Evolutionary conservation across 805 yeast species (phyloP).

Genomic region (Kuraishia cidri): DNA sequence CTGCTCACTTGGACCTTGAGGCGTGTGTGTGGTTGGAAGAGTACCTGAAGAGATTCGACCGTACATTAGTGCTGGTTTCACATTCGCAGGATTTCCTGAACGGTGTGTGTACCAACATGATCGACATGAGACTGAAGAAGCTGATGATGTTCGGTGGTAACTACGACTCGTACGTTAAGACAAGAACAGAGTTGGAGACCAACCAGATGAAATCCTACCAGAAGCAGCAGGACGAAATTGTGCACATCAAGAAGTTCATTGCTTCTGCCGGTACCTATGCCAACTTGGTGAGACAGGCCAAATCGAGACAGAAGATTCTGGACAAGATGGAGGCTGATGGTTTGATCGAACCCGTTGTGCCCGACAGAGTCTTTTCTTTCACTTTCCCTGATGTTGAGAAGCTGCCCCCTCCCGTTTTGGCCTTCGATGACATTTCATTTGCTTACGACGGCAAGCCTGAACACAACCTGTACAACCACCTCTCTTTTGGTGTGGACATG

Average conservation of each 20-base stretch:
- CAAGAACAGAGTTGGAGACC: slow-evolving; percentile 87
- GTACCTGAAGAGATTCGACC: slow-evolving; percentile 89
- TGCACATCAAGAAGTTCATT: slow-evolving; percentile 95
- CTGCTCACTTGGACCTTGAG: slow-evolving; percentile 98
- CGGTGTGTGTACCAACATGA: slow-evolving; percentile 97
- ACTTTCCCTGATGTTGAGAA: slow-evolving; percentile 92
- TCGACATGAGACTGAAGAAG: slow-evolving; percentile 87
- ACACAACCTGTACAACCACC: slow-evolving; percentile 80
- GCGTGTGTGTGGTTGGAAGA: slow-evolving; percentile 99
- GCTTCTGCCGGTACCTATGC: slow-evolving; percentile 99
- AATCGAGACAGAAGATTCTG: slow-evolving; percentile 97
- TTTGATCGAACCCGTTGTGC: slow-evolving; percentile 82
- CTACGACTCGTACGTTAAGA: slow-evolving; percentile 94
- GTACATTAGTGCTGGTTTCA: slow-evolving; percentile 87
- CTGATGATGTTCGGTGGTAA: slow-evolving; percentile 89
- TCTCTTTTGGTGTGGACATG: slow-evolving; percentile 98
- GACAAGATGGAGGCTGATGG: slow-evolving; percentile 99
- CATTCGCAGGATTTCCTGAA: slow-evolving; percentile 99
- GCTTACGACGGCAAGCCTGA: slow-evolving; percentile 79
- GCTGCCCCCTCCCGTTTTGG: slow-evolving; percentile 96
- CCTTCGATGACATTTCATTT: slow-evolving; percentile 92
- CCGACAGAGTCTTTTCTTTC: slow-evolving; percentile 91
- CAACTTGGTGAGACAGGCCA: slow-evolving; percentile 96
- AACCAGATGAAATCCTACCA: slow-evolving; percentile 96
- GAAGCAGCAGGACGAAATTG: slow-evolving; percentile 98